Evolutionary conservation across 2,329 filamentous ascomycete genomes (phyloP), one percentile per base, ranked within the genome.

Genomic region (Ilyonectria sp.): DNA sequence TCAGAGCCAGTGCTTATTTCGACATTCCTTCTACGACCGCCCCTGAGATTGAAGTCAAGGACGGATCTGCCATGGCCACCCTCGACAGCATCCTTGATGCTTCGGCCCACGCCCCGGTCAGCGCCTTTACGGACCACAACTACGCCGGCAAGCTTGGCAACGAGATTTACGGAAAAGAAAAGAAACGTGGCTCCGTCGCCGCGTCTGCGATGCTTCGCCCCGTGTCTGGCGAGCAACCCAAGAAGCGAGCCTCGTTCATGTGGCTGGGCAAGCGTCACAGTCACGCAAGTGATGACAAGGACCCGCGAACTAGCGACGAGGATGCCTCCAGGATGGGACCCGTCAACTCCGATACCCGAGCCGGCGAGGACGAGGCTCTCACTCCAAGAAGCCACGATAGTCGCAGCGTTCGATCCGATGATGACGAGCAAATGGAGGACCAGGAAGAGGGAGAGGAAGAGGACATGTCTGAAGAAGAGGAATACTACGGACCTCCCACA

Each of bases 81-180:
- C 87, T 99, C 8, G 95, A 99, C 72, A 95, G 91, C 78, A 97
- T 99, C 60, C 87, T 99, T 17, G 93, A 97, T 77, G 96, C 95
- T 8, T 96, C 95, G 3, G 93, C 94, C 3, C 89, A 87, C 67
- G 95, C 96, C 0, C 96, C 96, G 1, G 94, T 97, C 33, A 94
- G 87, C 71, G 95, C 95, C 29, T 98, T 98, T 75, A 97, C 93
- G 0, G 94, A 98, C 76, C 94, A 98, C 79, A 89, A 92, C 0
- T 94, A 93, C 76, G 93, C 91, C 31, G 94, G 94, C 5, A 89
- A 90, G 69, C 85, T 94, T 11, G 93, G 94, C 26, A 79, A 88
- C 5, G 93, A 95, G 74, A 88, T 95, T 0, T 97, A 96, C 76
- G 92, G 92, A 37, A 77, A 83, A 70, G 82, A 87, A 71, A 87